Evolutionary conservation across 495 filamentous ascomycete genomes (phyloP).

Genomic region (Bacidia gigantensis): DNA sequence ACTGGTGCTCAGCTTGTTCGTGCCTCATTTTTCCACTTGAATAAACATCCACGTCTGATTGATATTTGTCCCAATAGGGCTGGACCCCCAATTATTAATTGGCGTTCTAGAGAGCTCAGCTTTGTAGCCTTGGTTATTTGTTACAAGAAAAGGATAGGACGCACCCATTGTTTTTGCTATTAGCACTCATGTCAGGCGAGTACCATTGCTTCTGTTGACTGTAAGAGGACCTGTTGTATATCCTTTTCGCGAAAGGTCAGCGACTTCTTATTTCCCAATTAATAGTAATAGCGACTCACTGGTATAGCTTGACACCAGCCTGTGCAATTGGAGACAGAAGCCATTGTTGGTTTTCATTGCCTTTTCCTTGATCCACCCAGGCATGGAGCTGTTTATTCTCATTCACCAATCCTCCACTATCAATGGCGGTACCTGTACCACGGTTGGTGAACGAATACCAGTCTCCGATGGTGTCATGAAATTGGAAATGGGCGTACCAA

Average conservation of each 20-base stretch:
- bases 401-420: neutral
- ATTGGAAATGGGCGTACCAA: neutral
- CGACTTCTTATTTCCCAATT: neutral
- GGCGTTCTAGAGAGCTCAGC: neutral
- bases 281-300: constrained; percentile 65
- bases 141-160: neutral
- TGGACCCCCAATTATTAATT: neutral
- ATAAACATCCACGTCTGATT: neutral
- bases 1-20: neutral
- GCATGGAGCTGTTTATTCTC: neutral
- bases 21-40: neutral
- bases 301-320: constrained; percentile 57
- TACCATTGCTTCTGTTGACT: neutral
- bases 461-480: neutral
- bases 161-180: neutral
- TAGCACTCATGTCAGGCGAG: neutral
- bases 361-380: neutral
- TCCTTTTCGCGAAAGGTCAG: neutral
- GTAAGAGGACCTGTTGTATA: neutral
- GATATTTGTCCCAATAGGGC: neutral
- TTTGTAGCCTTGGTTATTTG: neutral
- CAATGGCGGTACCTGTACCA: neutral
- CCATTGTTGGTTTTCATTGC: neutral
- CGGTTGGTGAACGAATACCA: neutral
- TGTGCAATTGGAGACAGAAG: neutral